phyloP scores from a whole-genome alignment of 2,329 filamentous ascomycete genomes.

The Penicillium paneum region DNA sequence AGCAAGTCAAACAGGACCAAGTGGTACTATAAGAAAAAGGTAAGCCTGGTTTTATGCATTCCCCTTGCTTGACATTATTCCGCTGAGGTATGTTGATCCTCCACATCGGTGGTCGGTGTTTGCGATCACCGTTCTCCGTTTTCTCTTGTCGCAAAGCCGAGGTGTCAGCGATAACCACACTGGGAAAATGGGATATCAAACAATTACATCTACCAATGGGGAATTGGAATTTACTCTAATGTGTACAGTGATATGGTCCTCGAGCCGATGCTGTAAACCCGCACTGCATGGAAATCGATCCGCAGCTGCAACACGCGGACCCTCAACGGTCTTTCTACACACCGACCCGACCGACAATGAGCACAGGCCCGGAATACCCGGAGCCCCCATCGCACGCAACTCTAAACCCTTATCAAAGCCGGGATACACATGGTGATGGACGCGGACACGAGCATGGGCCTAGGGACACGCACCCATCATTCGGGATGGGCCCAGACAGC shows the following conservation, averaged over 20 bases:
- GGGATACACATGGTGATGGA: not conserved
- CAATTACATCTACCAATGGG: too few relatives aligned
- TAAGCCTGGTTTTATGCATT: not conserved
- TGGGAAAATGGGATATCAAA: not conserved
- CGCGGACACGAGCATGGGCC: not conserved
- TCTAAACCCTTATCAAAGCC: conserved; percentile 7
- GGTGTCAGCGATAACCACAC: not conserved
- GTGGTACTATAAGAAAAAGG: not conserved
- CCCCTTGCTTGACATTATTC: not conserved
- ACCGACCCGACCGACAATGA: conserved; percentile 9
- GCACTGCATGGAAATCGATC: conserved; percentile 34
- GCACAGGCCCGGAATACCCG: conserved; percentile 23
- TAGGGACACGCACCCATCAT: not conserved
- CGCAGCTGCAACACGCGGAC: conserved; percentile 26
- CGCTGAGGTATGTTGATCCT: not conserved
- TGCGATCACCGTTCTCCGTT: conserved; percentile 20
- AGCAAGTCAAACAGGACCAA: not conserved
- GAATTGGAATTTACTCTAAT: not conserved
- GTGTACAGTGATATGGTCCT: not conserved
- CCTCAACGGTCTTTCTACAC: conserved; percentile 9
- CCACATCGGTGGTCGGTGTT: conserved; percentile 25
- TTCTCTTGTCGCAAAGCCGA: not conserved
- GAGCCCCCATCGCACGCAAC: conserved; percentile 28
- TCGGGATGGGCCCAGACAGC: not conserved
- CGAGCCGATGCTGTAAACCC: not conserved